Evolutionary conservation across 768 basidiomycete genomes (phyloP), one percentile per base, ranked within the genome.

Genomic region (Leccinellum rugosiceps): DNA sequence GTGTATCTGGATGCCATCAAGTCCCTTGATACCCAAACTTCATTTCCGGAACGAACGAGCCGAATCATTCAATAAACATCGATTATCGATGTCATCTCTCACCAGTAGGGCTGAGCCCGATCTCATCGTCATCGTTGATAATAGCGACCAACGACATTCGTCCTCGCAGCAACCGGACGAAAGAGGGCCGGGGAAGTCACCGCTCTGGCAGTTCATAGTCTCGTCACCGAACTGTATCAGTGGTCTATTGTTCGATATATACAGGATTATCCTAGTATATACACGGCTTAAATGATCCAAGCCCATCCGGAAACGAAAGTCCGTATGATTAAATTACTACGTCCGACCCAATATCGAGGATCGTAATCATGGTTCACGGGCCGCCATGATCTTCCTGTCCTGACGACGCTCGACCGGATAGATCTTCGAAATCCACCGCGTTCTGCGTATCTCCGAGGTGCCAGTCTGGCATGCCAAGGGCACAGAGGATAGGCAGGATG

Each of bases 371-470:
- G 44, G 4, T 15, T 43, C 58, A 13, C 19, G 47, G 28, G 4
- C 49, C 30, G 2, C 3, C 38, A 11, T n/a, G 15, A 19, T 53
- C 53, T 32, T 47, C 53, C 45, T 30, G 31, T 23, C 15, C 34
- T n/a, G 25, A 10, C 6, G 56, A 47, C 17, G 19, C 21, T 34
- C 59, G 63, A 32, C 68, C 63, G 2, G 63, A 60, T n/a, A 69
- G 41, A 55, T 70, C 63, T 25, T 56, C 50, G 7, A 53, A 49
- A 28, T 90, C 87, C 15, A 87, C 79, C 0, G 87, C 86, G 67
- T 90, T 91, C 71, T 91, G 89, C 43, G 73, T 75, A 63, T 88
- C 83, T 15, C 84, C 83, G 51, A 93, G 83, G 58, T 82, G 78
- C 78, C 83, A 86, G 64, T 89, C 75, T 14, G 83, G 82, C 76